These are phyloP conservation scores for Mortierella sp. DNA, from an alignment of 371 early-diverging fungal genomes.

Conservation along the genomic window DNA sequence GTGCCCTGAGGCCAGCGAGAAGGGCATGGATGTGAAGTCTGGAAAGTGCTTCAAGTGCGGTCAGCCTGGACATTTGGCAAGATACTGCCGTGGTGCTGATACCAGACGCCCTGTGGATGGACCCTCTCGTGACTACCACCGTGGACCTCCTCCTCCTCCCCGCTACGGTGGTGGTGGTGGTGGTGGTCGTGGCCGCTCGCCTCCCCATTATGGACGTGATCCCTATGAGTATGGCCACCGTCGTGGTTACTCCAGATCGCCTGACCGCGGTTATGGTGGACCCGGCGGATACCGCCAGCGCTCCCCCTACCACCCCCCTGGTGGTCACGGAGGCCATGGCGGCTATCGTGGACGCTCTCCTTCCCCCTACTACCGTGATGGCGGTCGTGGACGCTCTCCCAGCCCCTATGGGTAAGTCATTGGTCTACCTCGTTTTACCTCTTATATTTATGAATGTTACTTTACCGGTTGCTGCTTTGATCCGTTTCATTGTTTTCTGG, in stretches of 20 bases:
- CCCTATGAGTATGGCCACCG: conserved; percentile 55
- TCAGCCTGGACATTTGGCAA: conserved; percentile 65
- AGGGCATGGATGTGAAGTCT: conserved; percentile 67
- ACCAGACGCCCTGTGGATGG: conserved; percentile 28
- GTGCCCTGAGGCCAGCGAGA: conserved; percentile 67
- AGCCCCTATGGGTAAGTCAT: conserved; percentile 62
- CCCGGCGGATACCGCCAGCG: conserved; percentile 41
- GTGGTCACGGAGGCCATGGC: conserved; percentile 10
- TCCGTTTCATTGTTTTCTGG: neutral
- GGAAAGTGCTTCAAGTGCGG: conserved; percentile 69
- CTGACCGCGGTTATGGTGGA: conserved; percentile 57
- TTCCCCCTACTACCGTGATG: conserved; percentile 59
- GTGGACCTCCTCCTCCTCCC: conserved; percentile 59
- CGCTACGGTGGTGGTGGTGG: conserved; percentile 51
- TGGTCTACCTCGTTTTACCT: neutral
- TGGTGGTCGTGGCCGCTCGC: conserved; percentile 56
- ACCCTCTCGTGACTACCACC: conserved; percentile 53
- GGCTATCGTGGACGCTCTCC: conserved; percentile 61
- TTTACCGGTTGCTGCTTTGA: neutral
- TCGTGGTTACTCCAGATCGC: conserved; percentile 62
- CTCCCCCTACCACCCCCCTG: conserved; percentile 52
- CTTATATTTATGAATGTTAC: neutral
- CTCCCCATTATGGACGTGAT: conserved; percentile 49
- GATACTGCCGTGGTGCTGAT: conserved; percentile 59
- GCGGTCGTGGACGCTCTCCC: conserved; percentile 59